A percentile compares a stretch with the other conserved stretches of the same genome.
Evolutionary conservation across 495 filamentous ascomycete species (phyloP).

Genomic region (Xylaria longipes): DNA sequence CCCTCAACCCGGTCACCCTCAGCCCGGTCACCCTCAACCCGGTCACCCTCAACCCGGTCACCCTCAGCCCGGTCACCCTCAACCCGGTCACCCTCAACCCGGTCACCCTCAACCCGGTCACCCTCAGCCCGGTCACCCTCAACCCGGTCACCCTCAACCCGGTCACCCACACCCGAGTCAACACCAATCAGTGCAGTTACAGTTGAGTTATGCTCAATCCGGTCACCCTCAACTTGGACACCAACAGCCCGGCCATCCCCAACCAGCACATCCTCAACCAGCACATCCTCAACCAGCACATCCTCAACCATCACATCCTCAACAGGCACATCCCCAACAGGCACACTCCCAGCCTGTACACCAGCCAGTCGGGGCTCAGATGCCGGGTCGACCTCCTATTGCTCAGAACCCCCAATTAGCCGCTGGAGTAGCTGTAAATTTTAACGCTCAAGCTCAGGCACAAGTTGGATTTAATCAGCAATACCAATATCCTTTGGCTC

Average conservation of each 20-base stretch:
- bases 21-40: background rate
- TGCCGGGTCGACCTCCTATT: conserved; percentile 33
- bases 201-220: background rate
- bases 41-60: background rate
- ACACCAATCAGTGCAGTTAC: background rate
- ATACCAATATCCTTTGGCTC: conserved; percentile 10
- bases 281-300: too few species aligned
- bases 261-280: too few species aligned
- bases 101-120: background rate
- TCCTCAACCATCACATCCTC: too few species aligned
- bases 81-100: background rate
- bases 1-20: conserved; percentile 1
- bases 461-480: conserved; percentile 16
- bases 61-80: background rate
- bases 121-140: background rate
- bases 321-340: too few species aligned
- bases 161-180: conserved; percentile 1
- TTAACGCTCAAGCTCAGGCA: conserved; percentile 21
- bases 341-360: background rate
- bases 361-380: conserved; percentile 26
- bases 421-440: conserved; percentile 22
- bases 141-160: background rate
- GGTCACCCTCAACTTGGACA: background rate
- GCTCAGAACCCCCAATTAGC: conserved; percentile 28
- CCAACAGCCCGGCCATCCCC: background rate